Evolutionary conservation across 495 filamentous ascomycete genomes (phyloP).

Genomic region (Glonium stellatum): DNA sequence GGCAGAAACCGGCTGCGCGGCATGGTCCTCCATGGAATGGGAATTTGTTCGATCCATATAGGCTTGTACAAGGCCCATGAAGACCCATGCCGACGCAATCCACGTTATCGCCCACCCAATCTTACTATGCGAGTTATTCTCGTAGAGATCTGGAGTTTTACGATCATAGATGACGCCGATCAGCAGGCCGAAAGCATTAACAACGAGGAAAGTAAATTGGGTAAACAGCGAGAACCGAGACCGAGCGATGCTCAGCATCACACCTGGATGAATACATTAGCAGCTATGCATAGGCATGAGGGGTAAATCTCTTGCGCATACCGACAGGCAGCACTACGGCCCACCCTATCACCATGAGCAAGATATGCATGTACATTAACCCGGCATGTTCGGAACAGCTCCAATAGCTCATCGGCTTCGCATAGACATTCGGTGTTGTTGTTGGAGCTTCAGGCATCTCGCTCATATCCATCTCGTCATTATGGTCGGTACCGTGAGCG

Average conservation of each 20-base stretch:
- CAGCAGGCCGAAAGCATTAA: slow-evolving; percentile 65
- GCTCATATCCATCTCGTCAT: slow-evolving; percentile 18
- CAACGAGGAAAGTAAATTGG: slow-evolving; percentile 68
- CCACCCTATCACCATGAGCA: slow-evolving; percentile 74
- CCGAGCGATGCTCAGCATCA: slow-evolving; percentile 77
- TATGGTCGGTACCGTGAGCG: slow-evolving; percentile 31
- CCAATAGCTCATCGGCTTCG: slow-evolving; percentile 59
- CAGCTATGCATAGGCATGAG: not conserved
- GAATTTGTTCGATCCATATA: slow-evolving; percentile 42
- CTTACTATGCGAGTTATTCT: slow-evolving; percentile 80
- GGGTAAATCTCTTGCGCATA: slow-evolving; percentile 40
- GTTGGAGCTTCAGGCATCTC: slow-evolving; percentile 7
- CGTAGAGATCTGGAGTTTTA: slow-evolving; percentile 81
- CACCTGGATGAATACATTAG: slow-evolving; percentile 43
- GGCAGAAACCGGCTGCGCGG: slow-evolving; percentile 62
- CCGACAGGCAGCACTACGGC: slow-evolving; percentile 75
- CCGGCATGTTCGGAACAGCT: slow-evolving; percentile 56
- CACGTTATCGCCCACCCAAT: slow-evolving; percentile 81
- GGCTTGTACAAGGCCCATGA: slow-evolving; percentile 49
- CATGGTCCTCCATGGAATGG: slow-evolving; percentile 41
- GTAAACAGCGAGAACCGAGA: slow-evolving; percentile 66
- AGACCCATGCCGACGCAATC: slow-evolving; percentile 59
- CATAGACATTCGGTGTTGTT: slow-evolving; percentile 3
- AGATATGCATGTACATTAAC: slow-evolving; percentile 70
- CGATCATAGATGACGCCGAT: slow-evolving; percentile 71